Percentiles rank a stretch among this genome's conserved stretches.
Evolutionary conservation across 805 yeast species (phyloP).

Genomic region (Metschnikowia cerradonensis): DNA sequence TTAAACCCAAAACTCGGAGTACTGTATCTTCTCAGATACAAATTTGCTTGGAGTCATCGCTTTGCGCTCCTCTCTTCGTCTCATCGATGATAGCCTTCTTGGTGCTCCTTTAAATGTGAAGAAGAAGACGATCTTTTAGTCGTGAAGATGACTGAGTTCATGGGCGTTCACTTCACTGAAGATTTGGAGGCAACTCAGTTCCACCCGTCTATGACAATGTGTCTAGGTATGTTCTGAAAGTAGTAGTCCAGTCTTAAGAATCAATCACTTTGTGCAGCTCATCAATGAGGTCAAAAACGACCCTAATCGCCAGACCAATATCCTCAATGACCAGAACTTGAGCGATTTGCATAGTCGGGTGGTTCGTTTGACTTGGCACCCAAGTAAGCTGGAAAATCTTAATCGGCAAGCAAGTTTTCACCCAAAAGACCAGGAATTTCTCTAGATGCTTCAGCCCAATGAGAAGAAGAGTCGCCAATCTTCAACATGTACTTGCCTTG

Average conservation of each 20-base stretch:
- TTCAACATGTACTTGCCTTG: slow-evolving; percentile 98
- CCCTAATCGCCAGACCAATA: slow-evolving; percentile 37
- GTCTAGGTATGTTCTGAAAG: no score
- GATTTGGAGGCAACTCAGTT: slow-evolving; percentile 38
- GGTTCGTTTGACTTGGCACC: slow-evolving; percentile 79
- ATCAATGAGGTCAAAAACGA: slow-evolving; percentile 49
- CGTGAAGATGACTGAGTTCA: slow-evolving; percentile 86
- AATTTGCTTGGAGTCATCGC: slow-evolving; percentile 47
- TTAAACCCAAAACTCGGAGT: background rate
- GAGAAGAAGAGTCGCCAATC: slow-evolving; percentile 99
- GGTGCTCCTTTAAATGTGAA: slow-evolving; percentile 73
- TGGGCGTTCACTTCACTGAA: slow-evolving; percentile 73
- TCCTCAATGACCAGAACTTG: slow-evolving; percentile 46
- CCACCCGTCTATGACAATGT: slow-evolving; percentile 16
- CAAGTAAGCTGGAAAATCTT: slow-evolving; percentile 99
- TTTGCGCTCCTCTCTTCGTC: slow-evolving; percentile 82
- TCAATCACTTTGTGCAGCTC: slow-evolving; percentile 64
- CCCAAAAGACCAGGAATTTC: slow-evolving; percentile 99
- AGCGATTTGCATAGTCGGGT: slow-evolving; percentile 58
- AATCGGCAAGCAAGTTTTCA: slow-evolving; percentile 98
- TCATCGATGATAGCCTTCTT: slow-evolving; percentile 70
- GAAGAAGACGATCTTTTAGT: slow-evolving; percentile 35
- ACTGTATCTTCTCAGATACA: background rate
- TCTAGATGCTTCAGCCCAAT: slow-evolving; percentile 99
- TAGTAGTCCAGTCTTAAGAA: slow-evolving; percentile 10